These are phyloP conservation scores for Suhomyces xylopsoci DNA, from an alignment of 805 yeast species.

Conservation along the genomic window DNA sequence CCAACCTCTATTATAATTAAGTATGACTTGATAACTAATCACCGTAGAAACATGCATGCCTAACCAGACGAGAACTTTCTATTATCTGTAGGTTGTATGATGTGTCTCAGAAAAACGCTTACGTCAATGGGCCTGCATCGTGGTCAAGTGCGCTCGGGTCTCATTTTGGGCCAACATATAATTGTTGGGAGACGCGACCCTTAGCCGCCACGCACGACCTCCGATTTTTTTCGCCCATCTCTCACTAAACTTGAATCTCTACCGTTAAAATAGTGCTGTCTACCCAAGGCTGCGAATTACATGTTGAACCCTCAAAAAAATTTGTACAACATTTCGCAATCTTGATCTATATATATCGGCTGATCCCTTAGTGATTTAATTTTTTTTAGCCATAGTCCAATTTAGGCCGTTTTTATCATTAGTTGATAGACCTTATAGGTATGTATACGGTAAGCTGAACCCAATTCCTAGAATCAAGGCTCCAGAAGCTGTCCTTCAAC, in stretches of 20 bases:
- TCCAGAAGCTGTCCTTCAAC: not conserved
- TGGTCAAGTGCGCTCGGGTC: not conserved
- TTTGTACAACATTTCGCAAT: not conserved
- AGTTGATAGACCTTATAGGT: not conserved
- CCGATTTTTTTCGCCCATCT: not conserved
- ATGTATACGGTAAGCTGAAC: not conserved
- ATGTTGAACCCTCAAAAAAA: not conserved
- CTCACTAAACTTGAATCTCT: not conserved
- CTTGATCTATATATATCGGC: not conserved
- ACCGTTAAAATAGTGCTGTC: not conserved
- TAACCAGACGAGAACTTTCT: not conserved
- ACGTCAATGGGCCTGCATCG: constrained; percentile 5
- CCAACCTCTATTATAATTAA: constrained; percentile 25
- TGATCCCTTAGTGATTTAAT: not conserved
- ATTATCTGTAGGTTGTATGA: not conserved
- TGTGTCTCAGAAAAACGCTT: not conserved
- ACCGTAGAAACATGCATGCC: not conserved
- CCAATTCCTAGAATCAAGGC: not conserved
- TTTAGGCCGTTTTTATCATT: not conserved
- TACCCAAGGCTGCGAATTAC: not conserved
- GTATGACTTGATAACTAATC: not conserved
- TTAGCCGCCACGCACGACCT: not conserved
- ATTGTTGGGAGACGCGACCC: constrained; percentile 11
- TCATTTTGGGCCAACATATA: constrained; percentile 15
- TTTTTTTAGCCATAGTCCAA: not conserved